Base-by-base conservation (phyloP, 2,329 filamentous ascomycete species). In the Cercospora sojina region DNA sequence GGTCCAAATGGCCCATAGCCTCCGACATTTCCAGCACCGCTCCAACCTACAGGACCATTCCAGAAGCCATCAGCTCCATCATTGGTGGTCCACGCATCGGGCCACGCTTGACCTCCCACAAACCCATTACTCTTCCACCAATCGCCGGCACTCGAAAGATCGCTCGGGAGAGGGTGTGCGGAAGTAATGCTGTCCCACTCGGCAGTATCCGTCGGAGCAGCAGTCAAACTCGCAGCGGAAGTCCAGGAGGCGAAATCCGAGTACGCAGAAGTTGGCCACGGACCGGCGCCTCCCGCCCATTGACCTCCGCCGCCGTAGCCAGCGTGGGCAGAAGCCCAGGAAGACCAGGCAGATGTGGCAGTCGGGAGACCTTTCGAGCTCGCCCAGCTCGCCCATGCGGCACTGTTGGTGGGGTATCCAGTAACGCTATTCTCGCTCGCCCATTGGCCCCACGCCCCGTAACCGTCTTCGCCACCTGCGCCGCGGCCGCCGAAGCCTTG, bases 101-200 rank as follows among this genome's bases (percentile, higher is more conserved):
- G 69, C 69, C 69, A 71, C 1, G 66, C 67, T 7, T 67, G 69
- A 32, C 69, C 69, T 25, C 67, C 67, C 61, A 66, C 49, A 57
- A 68, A 70, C 27, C 65, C 65, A 38, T 69, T 69, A 65, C 63
- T 64, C 56, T 61, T 61, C 62, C 68, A 71, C 43, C 61, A 67
- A 32, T 41, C 61, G 3, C 70, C 72, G 25, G 68, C 60, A 25
- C 65, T 67, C 51, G 67, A 69, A 29, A 75, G 65, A 18, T 58
- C 73, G 59, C 63, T 64, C 6, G 72, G 72, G 8, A 75, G 53
- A 25, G 73, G 72, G 65, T 76, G 73, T 8, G 73, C 70, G 31
- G 72, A 75, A 43, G 75, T 76, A 64, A 75, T 70, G 49, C 70
- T 71, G 31, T 67, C 66, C 74, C 74, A 76, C 55, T 73, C 69